Evolutionary conservation across 305 asterid genomes (phyloP).

Genomic region (Fraxinus greggii): DNA sequence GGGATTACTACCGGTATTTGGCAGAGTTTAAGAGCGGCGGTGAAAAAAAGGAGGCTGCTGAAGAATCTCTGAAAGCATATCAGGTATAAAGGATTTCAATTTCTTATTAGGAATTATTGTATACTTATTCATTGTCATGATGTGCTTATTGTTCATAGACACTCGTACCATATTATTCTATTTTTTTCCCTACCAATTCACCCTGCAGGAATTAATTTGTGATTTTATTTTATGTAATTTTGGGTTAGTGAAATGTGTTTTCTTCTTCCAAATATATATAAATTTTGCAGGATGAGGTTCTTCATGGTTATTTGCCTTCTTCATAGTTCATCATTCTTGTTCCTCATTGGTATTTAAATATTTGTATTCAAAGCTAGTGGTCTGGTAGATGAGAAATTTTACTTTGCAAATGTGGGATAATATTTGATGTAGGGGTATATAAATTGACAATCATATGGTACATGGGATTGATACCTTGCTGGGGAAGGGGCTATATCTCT

Average conservation of each 20-base stretch:
- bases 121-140: background rate
- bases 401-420: no score
- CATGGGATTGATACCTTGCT: no score
- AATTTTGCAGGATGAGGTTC: no score
- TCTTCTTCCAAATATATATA: background rate
- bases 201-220: background rate
- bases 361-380: no score
- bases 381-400: no score
- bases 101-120: background rate
- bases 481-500: no score
- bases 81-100: constrained; percentile 29
- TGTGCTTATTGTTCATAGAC: background rate
- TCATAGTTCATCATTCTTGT: no score
- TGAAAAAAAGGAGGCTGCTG: constrained; percentile 47
- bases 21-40: constrained; percentile 48
- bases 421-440: no score
- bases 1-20: constrained; percentile 44
- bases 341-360: no score
- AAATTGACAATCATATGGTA: no score
- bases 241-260: background rate
- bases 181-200: background rate
- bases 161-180: background rate
- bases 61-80: constrained; percentile 42
- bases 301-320: no score
- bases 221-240: background rate